Conservation (phyloP, 495 filamentous ascomycete genomes). For the Penicillium angulare region DNA sequence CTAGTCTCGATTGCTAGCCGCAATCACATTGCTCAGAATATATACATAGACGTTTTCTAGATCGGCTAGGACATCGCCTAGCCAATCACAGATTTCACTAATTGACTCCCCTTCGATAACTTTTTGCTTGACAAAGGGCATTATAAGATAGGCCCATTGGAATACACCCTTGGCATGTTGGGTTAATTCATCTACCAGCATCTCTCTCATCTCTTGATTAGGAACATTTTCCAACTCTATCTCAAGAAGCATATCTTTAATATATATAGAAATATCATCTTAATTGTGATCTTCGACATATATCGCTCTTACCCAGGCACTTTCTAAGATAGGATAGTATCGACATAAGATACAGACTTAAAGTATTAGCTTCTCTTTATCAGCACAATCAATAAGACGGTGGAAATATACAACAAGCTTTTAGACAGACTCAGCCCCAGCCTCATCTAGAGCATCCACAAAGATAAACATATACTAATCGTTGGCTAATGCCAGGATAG, state of each 20-base stretch:
- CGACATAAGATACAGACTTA: slow-evolving; percentile 17
- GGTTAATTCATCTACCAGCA: slow-evolving; percentile 1
- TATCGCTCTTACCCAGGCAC: neutral
- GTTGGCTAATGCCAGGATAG: slow-evolving; percentile 6
- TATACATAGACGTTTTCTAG: slow-evolving; percentile 11
- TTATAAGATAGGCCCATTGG: slow-evolving; percentile 11
- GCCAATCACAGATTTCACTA: slow-evolving; percentile 6
- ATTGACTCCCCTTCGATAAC: slow-evolving; percentile 7
- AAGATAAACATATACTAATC: slow-evolving; percentile 6
- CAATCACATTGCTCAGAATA: slow-evolving; percentile 12
- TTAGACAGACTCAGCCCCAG: slow-evolving; percentile 10
- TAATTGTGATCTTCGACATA: slow-evolving; percentile 2
- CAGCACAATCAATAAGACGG: neutral
- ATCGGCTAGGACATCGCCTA: slow-evolving; percentile 2
- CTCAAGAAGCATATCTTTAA: slow-evolving; percentile 3
- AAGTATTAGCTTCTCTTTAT: neutral
- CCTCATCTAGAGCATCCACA: slow-evolving; percentile 24
- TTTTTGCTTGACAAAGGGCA: slow-evolving; percentile 4
- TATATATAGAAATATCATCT: slow-evolving; percentile 4
- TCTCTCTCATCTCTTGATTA: neutral
- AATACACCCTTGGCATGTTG: neutral
- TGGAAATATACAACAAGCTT: slow-evolving; percentile 10
- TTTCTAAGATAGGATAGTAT: slow-evolving; percentile 11
- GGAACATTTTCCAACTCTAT: neutral
- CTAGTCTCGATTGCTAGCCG: neutral